Evolutionary conservation across 2,329 filamentous ascomycete species (phyloP), one percentile per base, ranked within the genome.

Genomic region (Bipolaris zeicola): DNA sequence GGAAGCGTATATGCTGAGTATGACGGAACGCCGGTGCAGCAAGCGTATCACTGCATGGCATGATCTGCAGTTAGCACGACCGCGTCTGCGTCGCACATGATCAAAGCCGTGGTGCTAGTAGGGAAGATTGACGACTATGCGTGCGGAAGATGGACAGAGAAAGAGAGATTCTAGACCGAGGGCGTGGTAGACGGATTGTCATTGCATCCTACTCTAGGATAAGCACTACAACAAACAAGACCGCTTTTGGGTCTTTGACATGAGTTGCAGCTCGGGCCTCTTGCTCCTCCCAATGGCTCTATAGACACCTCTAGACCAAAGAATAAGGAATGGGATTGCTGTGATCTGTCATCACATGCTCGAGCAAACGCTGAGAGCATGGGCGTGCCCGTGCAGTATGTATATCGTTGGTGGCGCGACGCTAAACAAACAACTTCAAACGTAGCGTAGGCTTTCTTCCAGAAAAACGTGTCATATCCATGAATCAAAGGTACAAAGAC

Each of bases 11-110:
- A 31, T 50, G 55, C 58, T 64, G 54, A 47, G 52, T 45, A 58
- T 54, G 57, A 58, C 51, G 43, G 10, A 13, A 31, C 13, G 42
- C 28, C 16, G 50, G 46, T 43, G 48, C 51, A 50, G 54, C 50
- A 56, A 53, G 55, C 49, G 41, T 54, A 50, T 13, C 18, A 42
- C 61, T 63, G 67, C 63, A 61, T 65, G 65, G 64, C 43, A 50
- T 47, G 44, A 42, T 45, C 24, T 46, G 50, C 55, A 54, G 44
- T 42, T 42, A 53, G 45, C 52, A 57, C 31, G 36, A 22, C 31
- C 34, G 22, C 37, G 18, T 20, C 28, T n/a, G 20, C 18, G 22
- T 28, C 49, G 18, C 53, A 42, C 33, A 14, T 28, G 20, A 34
- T 37, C 20, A 18, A 13, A 31, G 50, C 26, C 11, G 33, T 41